These are phyloP conservation scores for Parachaetomium inaequale DNA, from an alignment of 495 filamentous ascomycete genomes.

Conservation along the genomic window DNA sequence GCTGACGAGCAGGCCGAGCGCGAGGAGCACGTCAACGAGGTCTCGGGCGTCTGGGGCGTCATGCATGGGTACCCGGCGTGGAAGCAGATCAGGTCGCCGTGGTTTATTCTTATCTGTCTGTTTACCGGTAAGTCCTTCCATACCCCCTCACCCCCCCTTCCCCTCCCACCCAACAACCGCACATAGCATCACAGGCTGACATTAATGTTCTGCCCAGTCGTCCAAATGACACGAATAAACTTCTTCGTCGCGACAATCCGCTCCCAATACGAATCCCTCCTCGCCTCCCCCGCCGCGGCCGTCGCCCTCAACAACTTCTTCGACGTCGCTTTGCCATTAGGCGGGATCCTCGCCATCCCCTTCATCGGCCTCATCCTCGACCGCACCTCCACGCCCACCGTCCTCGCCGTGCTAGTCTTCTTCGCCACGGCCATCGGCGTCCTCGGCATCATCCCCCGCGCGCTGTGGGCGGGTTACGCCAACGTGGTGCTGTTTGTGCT, in stretches of 20 bases:
- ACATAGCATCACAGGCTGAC: background rate
- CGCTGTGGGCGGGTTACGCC: constrained; percentile 66
- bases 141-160: background rate
- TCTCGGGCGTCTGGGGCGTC: constrained; percentile 79
- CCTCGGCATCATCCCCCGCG: constrained; percentile 64
- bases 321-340: constrained; percentile 82
- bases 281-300: constrained; percentile 57
- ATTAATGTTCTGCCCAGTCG: constrained; percentile 34
- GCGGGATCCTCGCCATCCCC: constrained; percentile 78
- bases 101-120: constrained; percentile 81
- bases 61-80: constrained; percentile 71
- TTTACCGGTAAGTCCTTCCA: constrained; percentile 56
- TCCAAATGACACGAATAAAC: constrained; percentile 95
- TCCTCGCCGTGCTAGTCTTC: constrained; percentile 68
- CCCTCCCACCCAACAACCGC: background rate
- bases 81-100: constrained; percentile 74
- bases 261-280: constrained; percentile 76
- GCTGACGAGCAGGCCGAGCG: constrained; percentile 51
- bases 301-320: constrained; percentile 77
- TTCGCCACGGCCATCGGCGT: constrained; percentile 74
- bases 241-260: constrained; percentile 94
- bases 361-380: constrained; percentile 87
- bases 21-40: constrained; percentile 59
- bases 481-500: constrained; percentile 78
- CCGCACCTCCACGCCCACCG: constrained; percentile 65